Percentiles rank a stretch among this genome's conserved stretches.
These are phyloP conservation scores for Cryphonectria carpinicola DNA, from an alignment of 2,329 filamentous ascomycete genomes.

Conservation along the genomic window DNA sequence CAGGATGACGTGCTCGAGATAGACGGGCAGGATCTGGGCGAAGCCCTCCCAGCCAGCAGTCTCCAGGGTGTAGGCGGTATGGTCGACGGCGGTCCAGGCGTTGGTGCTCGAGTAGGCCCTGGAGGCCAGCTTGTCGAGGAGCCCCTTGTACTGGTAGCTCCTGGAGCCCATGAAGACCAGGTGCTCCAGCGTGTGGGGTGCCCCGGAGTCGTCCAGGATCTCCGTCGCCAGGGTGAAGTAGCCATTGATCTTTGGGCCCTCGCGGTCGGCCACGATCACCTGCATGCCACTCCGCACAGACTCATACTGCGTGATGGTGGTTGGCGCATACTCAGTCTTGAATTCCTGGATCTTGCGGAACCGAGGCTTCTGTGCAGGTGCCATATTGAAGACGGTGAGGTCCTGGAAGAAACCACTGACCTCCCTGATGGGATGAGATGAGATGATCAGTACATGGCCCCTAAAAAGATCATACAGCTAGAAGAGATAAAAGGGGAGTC, in stretches of 20 bases:
- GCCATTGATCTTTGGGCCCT: conserved; percentile 92
- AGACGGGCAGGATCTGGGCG: conserved; percentile 89
- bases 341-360: conserved; percentile 89
- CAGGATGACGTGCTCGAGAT: conserved; percentile 90
- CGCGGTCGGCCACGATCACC: conserved; percentile 86
- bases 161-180: conserved; percentile 89
- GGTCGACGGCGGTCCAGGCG: conserved; percentile 95
- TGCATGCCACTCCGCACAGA: conserved; percentile 94
- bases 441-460: conserved; percentile 29
- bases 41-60: conserved; percentile 98
- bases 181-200: conserved; percentile 85
- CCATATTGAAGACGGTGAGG: conserved; percentile 52
- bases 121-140: conserved; percentile 91
- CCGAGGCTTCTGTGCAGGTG: conserved; percentile 55
- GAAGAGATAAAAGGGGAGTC: not conserved
- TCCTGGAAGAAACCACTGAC: conserved; percentile 30
- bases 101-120: conserved; percentile 94
- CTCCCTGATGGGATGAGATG: conserved; percentile 26
- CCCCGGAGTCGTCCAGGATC: conserved; percentile 95
- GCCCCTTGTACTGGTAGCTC: conserved; percentile 91
- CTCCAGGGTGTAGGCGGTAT: conserved; percentile 94
- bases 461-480: not conserved
- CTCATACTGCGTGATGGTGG: conserved; percentile 91
- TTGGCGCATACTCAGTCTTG: conserved; percentile 86
- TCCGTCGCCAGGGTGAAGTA: conserved; percentile 97